Base-by-base conservation (phyloP, 768 basidiomycete genomes). In the Postia placenta region DNA sequence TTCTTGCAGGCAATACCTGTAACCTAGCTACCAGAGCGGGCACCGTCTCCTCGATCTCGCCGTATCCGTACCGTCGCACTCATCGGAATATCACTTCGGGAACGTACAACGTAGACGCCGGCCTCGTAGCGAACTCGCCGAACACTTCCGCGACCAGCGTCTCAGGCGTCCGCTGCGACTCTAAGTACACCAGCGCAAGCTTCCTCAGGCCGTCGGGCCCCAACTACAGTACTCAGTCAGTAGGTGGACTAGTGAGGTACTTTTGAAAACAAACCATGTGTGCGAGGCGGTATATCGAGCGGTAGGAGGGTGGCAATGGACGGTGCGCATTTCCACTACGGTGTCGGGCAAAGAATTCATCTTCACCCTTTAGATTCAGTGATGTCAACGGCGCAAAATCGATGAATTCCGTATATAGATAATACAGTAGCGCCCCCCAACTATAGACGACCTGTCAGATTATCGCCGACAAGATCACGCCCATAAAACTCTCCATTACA, bases 361-460 rank as follows among this genome's bases (percentile, higher is more conserved):
- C 11, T 23, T 33, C 30, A 11, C 14, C n/a, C 4, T 23, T 9
- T n/a, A 22, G n/a, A 33, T 27, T 19, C 24, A 35, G 30, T 9
- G 11, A 4, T 17, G 15, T 46, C 4, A 47, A 26, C 24, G 46
- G 46, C 15, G 46, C 46, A 23, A 47, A 47, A 2, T 37, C 37
- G 24, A 47, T 47, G 37, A 38, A 35, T 17, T 50, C 54, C 1
- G 54, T 51, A 50, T 51, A 52, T 1, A 55, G 47, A 46, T 50
- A 55, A 27, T 51, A 55, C n/a, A 55, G 47, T 11, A 55, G 26
- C 4, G 54, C 49, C 28, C 51, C 54, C 54, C 54, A 55, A 14
- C 54, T n/a, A n/a, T n/a, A n/a, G n/a, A n/a, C n/a, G n/a, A n/a
- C n/a, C n/a, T n/a, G n/a, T n/a, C n/a, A n/a, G n/a, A n/a, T n/a